Evolutionary conservation across 2,329 filamentous ascomycete genomes (phyloP).

Genomic region (Fusarium sublunatum): DNA sequence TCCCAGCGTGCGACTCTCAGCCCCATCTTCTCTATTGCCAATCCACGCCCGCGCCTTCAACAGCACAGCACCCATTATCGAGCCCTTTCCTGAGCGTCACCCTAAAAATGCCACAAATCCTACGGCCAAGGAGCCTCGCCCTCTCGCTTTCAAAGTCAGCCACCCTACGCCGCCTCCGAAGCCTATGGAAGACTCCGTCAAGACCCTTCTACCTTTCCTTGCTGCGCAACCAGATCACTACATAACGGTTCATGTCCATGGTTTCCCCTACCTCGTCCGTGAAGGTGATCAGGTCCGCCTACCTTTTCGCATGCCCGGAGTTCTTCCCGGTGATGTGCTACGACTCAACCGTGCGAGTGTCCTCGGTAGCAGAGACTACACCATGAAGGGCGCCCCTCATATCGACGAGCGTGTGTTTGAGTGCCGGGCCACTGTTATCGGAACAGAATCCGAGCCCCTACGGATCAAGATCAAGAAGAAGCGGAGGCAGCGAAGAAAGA

Average conservation of each 20-base stretch:
- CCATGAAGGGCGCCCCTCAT: constrained; percentile 83
- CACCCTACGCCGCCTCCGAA: constrained; percentile 51
- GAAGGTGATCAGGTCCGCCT: constrained; percentile 79
- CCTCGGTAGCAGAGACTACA: constrained; percentile 90
- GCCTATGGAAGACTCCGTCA: constrained; percentile 66
- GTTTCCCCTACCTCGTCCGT: constrained; percentile 81
- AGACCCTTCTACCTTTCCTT: constrained; percentile 74
- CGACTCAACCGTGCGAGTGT: constrained; percentile 86
- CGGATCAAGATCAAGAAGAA: constrained; percentile 84
- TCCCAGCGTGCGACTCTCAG: constrained; percentile 47
- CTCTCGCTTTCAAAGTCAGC: constrained; percentile 56
- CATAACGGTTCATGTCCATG: constrained; percentile 83
- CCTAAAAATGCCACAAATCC: constrained; percentile 55
- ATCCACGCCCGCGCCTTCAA: constrained; percentile 47
- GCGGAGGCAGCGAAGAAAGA: constrained; percentile 77
- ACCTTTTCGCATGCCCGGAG: constrained; percentile 81
- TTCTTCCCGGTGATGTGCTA: constrained; percentile 83
- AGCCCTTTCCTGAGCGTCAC: constrained; percentile 52
- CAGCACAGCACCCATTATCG: constrained; percentile 60
- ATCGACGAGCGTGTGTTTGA: constrained; percentile 86
- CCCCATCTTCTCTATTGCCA: constrained; percentile 43
- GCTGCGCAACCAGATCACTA: constrained; percentile 80
- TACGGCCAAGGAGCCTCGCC: constrained; percentile 48
- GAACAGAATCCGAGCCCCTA: constrained; percentile 83
- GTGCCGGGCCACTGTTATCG: constrained; percentile 86